A percentile compares a stretch with the other conserved stretches of the same genome.
phyloP scores from a whole-genome alignment of 495 filamentous ascomycete species.

The Collariella sp. region DNA sequence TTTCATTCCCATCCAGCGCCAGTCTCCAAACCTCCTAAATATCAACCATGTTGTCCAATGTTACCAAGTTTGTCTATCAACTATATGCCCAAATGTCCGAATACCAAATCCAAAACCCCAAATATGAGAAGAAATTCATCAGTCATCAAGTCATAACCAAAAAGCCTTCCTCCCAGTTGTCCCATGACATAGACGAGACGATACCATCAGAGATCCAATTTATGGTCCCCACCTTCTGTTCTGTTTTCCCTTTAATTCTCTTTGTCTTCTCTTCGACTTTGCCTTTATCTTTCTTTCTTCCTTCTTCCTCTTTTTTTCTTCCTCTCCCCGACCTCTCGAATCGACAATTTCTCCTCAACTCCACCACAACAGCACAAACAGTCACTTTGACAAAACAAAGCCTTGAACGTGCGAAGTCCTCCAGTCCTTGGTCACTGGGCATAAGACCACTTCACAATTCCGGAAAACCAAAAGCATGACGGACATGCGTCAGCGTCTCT shows the following conservation, averaged over 20 bases:
- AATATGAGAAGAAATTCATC: constrained; percentile 4
- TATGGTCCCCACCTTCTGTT: neutral
- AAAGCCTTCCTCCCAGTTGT: constrained; percentile 14
- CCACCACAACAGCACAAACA: neutral
- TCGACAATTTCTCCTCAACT: neutral
- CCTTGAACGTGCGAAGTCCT: neutral
- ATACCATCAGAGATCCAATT: neutral
- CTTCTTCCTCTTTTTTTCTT: neutral
- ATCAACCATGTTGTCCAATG: neutral
- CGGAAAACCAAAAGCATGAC: neutral
- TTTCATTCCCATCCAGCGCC: neutral
- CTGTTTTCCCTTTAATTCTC: neutral
- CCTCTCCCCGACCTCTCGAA: too few species aligned
- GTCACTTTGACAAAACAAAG: neutral
- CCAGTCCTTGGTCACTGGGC: neutral
- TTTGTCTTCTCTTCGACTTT: neutral
- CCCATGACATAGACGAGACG: constrained; percentile 1
- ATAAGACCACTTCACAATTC: neutral
- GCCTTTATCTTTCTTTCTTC: neutral
- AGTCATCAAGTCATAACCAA: constrained; percentile 11
- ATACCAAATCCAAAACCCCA: neutral
- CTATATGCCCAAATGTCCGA: constrained; percentile 1
- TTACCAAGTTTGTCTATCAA: neutral
- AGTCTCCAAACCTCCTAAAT: neutral
- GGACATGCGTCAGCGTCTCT: too few species aligned